Conservation (phyloP, 139 green algal species). For the Eudorina sp. region DNA sequence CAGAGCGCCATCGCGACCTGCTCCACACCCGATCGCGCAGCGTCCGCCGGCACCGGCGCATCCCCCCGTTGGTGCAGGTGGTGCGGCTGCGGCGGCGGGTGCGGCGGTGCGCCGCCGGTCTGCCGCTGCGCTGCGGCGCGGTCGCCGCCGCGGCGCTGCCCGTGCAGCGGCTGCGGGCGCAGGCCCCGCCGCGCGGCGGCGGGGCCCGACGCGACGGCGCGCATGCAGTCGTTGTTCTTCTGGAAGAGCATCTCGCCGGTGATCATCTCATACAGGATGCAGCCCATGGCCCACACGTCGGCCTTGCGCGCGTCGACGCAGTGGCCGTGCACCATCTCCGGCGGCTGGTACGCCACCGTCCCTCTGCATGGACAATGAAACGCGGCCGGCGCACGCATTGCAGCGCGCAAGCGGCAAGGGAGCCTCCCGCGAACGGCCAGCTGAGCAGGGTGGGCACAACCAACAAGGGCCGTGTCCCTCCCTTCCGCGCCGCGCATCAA, state of each 20-base stretch:
- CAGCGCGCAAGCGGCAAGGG: too few species aligned
- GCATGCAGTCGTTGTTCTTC: constrained; percentile 39
- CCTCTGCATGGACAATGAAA: too few species aligned
- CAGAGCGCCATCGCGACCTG: not conserved
- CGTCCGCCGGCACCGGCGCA: not conserved
- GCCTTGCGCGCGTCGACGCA: constrained; percentile 48
- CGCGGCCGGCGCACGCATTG: too few species aligned
- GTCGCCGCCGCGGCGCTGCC: not conserved
- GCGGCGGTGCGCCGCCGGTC: not conserved
- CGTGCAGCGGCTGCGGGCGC: not conserved
- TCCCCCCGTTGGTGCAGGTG: not conserved
- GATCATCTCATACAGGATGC: constrained; percentile 89
- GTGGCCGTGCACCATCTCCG: constrained; percentile 46
- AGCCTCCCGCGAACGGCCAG: too few species aligned
- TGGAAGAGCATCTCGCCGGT: constrained; percentile 74
- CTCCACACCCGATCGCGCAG: not conserved
- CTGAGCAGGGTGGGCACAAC: too few species aligned
- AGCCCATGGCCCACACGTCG: constrained; percentile 91
- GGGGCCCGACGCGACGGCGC: not conserved
- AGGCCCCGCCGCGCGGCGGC: not conserved
- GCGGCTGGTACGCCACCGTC: constrained; percentile 48
- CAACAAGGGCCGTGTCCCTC: too few species aligned
- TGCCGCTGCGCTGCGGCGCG: not conserved
- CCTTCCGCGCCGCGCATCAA: too few species aligned
- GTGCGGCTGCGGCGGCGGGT: not conserved